Evolutionary conservation across 169 alveolate genomes (phyloP).

Genomic region (Plasmodium gonderi): DNA sequence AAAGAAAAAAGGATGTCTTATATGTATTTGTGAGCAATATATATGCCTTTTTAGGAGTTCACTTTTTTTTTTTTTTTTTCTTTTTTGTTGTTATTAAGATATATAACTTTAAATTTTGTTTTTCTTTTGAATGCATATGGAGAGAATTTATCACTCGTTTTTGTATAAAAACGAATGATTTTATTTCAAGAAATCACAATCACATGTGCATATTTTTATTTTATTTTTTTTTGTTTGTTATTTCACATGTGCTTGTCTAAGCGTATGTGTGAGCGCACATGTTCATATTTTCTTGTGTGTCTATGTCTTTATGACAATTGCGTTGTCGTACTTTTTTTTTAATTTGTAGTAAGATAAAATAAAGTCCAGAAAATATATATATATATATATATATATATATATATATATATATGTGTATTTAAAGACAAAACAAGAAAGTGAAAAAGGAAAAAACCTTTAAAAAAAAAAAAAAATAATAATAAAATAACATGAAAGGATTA

Average conservation of each 20-base stretch:
- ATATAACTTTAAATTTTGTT: conserved; percentile 17
- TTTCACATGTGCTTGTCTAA: no score
- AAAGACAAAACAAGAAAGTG: background rate
- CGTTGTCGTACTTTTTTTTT: background rate
- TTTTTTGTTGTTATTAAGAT: conserved; percentile 1
- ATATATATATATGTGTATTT: no score
- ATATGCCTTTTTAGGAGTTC: background rate
- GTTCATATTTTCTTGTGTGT: background rate
- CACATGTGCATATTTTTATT: no score
- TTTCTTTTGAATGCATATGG: no score
- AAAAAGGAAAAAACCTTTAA: background rate
- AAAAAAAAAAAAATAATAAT: background rate
- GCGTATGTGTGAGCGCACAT: no score
- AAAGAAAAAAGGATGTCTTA: background rate
- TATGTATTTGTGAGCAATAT: background rate
- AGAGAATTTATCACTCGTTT: no score
- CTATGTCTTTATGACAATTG: background rate
- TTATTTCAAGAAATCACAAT: no score
- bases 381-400: no score
- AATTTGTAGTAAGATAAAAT: conserved; percentile 2
- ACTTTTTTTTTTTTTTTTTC: background rate
- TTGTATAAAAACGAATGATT: no score
- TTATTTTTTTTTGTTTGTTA: no score
- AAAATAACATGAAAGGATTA: background rate
- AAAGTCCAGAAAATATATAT: background rate